phyloP scores from a whole-genome alignment of 2,329 filamentous ascomycete species.

The Thermothelomyces thermophilus region DNA sequence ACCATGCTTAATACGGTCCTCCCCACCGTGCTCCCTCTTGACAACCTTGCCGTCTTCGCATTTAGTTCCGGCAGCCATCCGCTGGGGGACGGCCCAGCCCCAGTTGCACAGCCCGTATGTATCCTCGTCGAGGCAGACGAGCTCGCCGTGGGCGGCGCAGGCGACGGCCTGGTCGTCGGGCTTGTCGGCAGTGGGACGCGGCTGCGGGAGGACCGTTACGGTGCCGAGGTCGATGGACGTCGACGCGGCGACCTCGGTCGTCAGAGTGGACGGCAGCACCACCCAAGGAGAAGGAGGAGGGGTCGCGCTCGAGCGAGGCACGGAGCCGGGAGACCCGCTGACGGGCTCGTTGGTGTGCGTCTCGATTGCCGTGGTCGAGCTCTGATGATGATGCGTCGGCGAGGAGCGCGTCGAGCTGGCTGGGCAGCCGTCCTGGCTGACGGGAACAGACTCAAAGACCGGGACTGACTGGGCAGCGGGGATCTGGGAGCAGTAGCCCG shows the following conservation, averaged over 20 bases:
- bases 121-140: conserved; percentile 9
- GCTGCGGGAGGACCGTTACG: no score
- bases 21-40: not conserved
- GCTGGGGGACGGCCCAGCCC: conserved; percentile 10
- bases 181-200: not conserved
- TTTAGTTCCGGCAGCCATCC: conserved; percentile 4
- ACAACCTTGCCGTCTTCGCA: conserved; percentile 14
- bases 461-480: conserved; percentile 7
- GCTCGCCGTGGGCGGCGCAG: conserved; percentile 6
- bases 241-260: not conserved
- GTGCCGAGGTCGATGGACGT: not conserved
- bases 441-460: conserved; percentile 5
- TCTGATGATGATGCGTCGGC: not conserved
- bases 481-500: conserved; percentile 16
- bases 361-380: not conserved
- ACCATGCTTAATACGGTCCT: not conserved
- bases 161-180: conserved; percentile 1
- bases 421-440: no score
- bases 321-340: no score
- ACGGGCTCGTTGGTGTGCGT: not conserved
- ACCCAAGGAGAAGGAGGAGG: not conserved
- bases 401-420: not conserved
- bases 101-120: conserved; percentile 14
- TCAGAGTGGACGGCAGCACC: not conserved
- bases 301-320: not conserved